Conservation (phyloP, 2,329 filamentous ascomycete species). For the Mycosphaerella sp. region DNA sequence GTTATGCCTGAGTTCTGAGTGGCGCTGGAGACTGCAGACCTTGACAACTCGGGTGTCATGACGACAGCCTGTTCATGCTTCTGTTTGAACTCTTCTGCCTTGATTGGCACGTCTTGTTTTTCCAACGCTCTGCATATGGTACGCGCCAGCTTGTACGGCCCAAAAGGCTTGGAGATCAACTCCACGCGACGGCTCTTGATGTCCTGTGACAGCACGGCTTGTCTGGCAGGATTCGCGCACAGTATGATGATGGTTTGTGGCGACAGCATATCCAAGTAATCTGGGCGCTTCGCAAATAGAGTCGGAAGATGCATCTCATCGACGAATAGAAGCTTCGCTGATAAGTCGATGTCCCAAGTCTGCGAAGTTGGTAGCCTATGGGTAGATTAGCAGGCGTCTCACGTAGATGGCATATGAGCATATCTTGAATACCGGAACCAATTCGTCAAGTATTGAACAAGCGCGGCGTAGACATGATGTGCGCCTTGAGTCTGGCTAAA, state of each 20-base stretch:
- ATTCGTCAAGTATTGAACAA: conserved; percentile 21
- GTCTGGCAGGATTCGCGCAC: conserved; percentile 31
- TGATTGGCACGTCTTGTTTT: not conserved
- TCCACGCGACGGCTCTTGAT: conserved; percentile 20
- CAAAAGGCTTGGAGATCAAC: conserved; percentile 21
- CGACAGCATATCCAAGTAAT: conserved; percentile 14
- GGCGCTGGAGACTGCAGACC: no score
- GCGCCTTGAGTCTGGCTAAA: conserved; percentile 22
- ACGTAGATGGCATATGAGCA: no score
- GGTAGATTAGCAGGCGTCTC: no score
- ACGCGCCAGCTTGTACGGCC: conserved; percentile 21
- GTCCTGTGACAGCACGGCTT: conserved; percentile 21
- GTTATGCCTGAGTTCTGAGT: not conserved
- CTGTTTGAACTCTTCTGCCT: not conserved
- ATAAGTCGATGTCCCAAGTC: conserved; percentile 22
- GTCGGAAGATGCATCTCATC: conserved; percentile 26
- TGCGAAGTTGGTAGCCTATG: conserved; percentile 17
- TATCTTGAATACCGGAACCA: conserved; percentile 17
- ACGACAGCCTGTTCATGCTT: not conserved
- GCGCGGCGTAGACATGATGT: conserved; percentile 18
- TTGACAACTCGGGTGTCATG: not conserved
- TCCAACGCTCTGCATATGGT: conserved; percentile 15
- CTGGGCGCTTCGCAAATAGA: conserved; percentile 15
- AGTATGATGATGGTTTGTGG: conserved; percentile 31
- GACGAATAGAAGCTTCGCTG: conserved; percentile 21